Percentiles rank a stretch among this genome's conserved stretches.
Evolutionary conservation across 2,329 filamentous ascomycete species (phyloP).

Genomic region (Pseudogymnoascus sp.): DNA sequence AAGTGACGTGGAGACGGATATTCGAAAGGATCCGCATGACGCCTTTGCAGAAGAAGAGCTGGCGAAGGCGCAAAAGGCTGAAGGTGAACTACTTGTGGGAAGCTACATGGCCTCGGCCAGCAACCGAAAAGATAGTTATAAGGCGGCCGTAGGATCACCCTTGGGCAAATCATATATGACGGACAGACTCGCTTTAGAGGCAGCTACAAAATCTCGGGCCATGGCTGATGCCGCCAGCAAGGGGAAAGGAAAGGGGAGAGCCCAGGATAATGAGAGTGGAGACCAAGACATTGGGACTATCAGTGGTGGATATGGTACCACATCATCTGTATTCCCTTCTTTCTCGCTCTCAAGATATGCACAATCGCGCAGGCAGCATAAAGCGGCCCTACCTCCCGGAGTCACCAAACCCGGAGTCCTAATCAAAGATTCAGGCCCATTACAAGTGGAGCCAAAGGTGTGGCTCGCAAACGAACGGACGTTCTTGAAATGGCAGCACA

Average conservation of each 20-base stretch:
- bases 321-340: conserved; percentile 70
- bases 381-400: conserved; percentile 66
- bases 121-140: conserved; percentile 41
- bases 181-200: conserved; percentile 45
- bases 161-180: conserved; percentile 58
- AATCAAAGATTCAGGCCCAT: conserved; percentile 89
- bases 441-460: conserved; percentile 94
- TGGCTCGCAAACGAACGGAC: conserved; percentile 98
- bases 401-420: conserved; percentile 78
- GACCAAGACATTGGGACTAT: conserved; percentile 27
- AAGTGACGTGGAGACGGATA: conserved; percentile 83
- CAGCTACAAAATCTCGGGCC: conserved; percentile 22
- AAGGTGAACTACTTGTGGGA: conserved; percentile 83
- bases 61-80: conserved; percentile 68
- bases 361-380: conserved; percentile 43
- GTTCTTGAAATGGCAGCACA: conserved; percentile 98
- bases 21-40: conserved; percentile 81
- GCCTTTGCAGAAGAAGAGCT: conserved; percentile 91
- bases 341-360: conserved; percentile 78
- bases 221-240: conserved; percentile 26
- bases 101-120: conserved; percentile 63
- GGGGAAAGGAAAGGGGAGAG: conserved; percentile 16
- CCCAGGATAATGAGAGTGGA: conserved; percentile 26
- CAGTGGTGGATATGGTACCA: conserved; percentile 43
- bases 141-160: conserved; percentile 58